Evolutionary conservation across 2,329 filamentous ascomycete species (phyloP).

Genomic region (Arthrobotrys musiformis): DNA sequence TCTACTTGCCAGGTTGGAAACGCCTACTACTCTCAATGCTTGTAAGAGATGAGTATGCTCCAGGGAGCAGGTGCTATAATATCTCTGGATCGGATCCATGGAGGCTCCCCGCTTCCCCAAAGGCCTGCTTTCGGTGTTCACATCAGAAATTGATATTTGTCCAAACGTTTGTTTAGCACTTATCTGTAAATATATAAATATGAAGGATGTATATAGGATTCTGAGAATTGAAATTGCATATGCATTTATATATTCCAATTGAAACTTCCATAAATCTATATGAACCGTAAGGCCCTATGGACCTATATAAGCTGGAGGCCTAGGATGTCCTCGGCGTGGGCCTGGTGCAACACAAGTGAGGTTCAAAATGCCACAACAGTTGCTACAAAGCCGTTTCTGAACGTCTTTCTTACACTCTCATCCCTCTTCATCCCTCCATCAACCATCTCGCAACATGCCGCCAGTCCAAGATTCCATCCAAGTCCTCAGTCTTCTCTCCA

Average conservation of each 20-base stretch:
- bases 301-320: too few relatives aligned
- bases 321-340: background rate
- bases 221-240: constrained; percentile 8
- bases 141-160: background rate
- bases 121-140: background rate
- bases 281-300: background rate
- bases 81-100: too few relatives aligned
- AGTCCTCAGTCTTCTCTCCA: background rate
- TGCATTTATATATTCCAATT: background rate
- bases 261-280: background rate
- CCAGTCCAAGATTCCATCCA: background rate
- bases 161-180: background rate
- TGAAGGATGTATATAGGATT: constrained; percentile 30
- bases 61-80: background rate
- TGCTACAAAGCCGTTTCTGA: background rate
- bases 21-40: constrained; percentile 60
- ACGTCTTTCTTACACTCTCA: background rate
- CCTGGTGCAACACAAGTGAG: background rate
- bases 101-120: background rate
- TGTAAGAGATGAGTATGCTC: constrained; percentile 26
- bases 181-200: constrained; percentile 45
- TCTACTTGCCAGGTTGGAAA: constrained; percentile 60
- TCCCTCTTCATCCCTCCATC: constrained; percentile 5
- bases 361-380: constrained; percentile 16
- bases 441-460: background rate